phyloP scores from a whole-genome alignment of 2,329 filamentous ascomycete species.

The Pseudocercospora eumusae region DNA sequence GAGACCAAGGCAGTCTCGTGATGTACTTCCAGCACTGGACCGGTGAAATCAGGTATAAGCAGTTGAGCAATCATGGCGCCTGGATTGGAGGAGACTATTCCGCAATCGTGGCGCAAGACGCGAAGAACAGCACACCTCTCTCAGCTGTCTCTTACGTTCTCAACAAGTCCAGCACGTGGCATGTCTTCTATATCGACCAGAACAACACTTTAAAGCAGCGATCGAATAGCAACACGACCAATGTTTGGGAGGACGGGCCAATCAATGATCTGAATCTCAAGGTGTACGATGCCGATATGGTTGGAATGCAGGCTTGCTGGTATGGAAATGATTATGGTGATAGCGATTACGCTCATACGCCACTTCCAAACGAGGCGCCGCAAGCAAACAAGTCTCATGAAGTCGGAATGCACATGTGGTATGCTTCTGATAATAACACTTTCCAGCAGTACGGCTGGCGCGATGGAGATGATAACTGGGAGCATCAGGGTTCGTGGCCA shows the following conservation, averaged over 20 bases:
- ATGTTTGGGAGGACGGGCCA: conserved; percentile 45
- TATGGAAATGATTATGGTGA: conserved; percentile 43
- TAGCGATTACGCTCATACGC: conserved; percentile 44
- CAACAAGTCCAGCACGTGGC: conserved; percentile 38
- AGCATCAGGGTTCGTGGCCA: conserved; percentile 41
- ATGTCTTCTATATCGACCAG: conserved; percentile 44
- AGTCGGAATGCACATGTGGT: conserved; percentile 50
- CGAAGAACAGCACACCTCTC: conserved; percentile 48
- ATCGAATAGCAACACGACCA: conserved; percentile 42
- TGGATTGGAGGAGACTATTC: conserved; percentile 46
- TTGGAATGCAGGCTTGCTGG: conserved; percentile 45
- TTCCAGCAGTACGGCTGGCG: conserved; percentile 49
- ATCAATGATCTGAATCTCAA: conserved; percentile 38
- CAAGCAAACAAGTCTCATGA: conserved; percentile 34
- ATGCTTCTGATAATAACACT: conserved; percentile 42
- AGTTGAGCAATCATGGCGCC: conserved; percentile 40
- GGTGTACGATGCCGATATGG: conserved; percentile 37
- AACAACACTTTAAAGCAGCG: conserved; percentile 45
- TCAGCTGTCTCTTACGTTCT: conserved; percentile 47
- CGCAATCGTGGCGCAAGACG: conserved; percentile 45
- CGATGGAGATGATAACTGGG: conserved; percentile 43
- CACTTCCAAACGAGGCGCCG: conserved; percentile 35
- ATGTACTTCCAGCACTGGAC: conserved; percentile 51
- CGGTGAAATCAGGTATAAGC: conserved; percentile 47
- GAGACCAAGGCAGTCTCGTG: conserved; percentile 44